phyloP scores from a whole-genome alignment of 1,284 basidiomycete genomes.

The Volvariella surrecta region DNA sequence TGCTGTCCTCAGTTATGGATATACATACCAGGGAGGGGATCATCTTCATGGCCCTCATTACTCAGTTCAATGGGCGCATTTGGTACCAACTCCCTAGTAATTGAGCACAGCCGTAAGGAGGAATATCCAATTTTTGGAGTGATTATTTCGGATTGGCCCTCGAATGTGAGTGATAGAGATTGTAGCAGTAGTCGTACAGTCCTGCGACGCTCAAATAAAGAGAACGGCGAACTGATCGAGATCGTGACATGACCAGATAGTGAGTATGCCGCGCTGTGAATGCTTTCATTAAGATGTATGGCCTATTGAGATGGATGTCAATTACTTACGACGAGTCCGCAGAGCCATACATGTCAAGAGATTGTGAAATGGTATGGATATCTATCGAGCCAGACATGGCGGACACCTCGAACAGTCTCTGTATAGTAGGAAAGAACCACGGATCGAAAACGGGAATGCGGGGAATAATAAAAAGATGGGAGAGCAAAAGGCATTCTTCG shows the following conservation, averaged over 20 bases:
- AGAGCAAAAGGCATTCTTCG: no score
- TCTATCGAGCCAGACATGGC: slow-evolving; percentile 55
- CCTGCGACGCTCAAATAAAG: slow-evolving; percentile 40
- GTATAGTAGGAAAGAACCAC: slow-evolving; percentile 11
- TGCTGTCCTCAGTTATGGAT: slow-evolving; percentile 6
- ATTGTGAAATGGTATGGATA: slow-evolving; percentile 45
- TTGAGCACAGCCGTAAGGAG: slow-evolving; percentile 53
- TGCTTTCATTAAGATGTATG: no score
- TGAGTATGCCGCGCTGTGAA: slow-evolving; percentile 60
- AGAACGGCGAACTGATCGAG: slow-evolving; percentile 40
- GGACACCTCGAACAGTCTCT: slow-evolving; percentile 8
- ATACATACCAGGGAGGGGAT: slow-evolving; percentile 36
- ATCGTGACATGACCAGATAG: slow-evolving; percentile 66
- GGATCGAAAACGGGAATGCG: slow-evolving; percentile 12
- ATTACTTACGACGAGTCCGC: slow-evolving; percentile 54
- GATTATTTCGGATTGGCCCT: slow-evolving; percentile 66
- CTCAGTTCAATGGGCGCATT: slow-evolving; percentile 46
- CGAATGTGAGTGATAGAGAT: slow-evolving; percentile 64
- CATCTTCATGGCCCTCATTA: slow-evolving; percentile 51
- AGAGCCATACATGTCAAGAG: slow-evolving; percentile 59
- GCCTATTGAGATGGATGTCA: slow-evolving; percentile 1
- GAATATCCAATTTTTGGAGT: slow-evolving; percentile 52
- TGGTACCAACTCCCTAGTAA: slow-evolving; percentile 52
- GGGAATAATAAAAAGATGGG: slow-evolving; percentile 7
- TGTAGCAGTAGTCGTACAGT: slow-evolving; percentile 46